Evolutionary conservation across 306 rosid species (phyloP), one percentile per base, ranked within the genome.

Genomic region (Corylus avellana): DNA sequence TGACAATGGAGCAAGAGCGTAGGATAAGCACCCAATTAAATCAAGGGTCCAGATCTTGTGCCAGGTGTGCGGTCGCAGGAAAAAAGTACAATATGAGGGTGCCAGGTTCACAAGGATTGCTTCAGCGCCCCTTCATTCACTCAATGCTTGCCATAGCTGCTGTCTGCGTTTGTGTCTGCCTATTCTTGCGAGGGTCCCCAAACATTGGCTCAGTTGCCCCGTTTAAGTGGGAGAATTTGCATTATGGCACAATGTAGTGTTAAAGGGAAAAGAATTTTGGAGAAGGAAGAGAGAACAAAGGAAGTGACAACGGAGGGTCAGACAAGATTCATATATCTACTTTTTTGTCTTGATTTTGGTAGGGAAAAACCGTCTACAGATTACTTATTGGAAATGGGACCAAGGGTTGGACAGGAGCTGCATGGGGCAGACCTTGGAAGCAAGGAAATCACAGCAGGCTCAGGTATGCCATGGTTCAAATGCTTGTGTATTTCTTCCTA

Each of bases 121-220:
- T 89, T 80, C 92, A 85, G 79, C 88, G 94, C 2, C 91, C 97
- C 16, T 90, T 85, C 67, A 84, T 94, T 85, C 94, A 89, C 85
- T 92, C 97, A 12, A 85, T 94, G 87, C 91, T 94, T 72, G 96
- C 92, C 42, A 84, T 94, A 79, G 96, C 94, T 56, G 98, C 98
- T 9, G 98, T 94, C 32, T 94, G 97, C 68, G 97, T 91, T 2
- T 94, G 97, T 74, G 98, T 94, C n/a, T 92, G 96, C 84, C 73
- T 94, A 75, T 89, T 94, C 85, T 87, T 89, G 76, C 91, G 96
- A 35, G 94, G 97, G 29, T 78, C 83, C 70, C 97, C 98, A 1
- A 88, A 48, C 35, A 90, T 91, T 35, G 97, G 97, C 78, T 87
- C 86, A 18, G 93, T 83, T 74, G 84, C 88, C 25, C 97, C 93